Base-by-base conservation (phyloP, 106 monocot species). In the Iris macrosiphon region DNA sequence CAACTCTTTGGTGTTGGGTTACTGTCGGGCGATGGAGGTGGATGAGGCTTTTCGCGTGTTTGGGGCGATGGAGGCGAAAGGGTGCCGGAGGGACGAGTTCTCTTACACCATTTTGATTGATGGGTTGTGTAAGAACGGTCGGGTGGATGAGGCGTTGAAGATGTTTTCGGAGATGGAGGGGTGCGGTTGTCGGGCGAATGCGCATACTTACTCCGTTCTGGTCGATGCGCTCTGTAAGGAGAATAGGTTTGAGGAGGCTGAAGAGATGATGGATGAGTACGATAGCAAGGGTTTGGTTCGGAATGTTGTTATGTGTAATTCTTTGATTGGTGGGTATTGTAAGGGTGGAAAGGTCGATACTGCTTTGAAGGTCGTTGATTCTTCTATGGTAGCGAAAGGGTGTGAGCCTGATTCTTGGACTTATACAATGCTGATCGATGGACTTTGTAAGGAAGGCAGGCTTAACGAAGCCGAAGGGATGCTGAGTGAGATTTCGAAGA, bases 1-100 rank as follows among this genome's bases (percentile, higher is more conserved):
- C 40, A 88, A 79, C 16, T 72, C 79, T 43, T 48, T 88, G 20
- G 64, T 88, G 0, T 29, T 82, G 32, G 79, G 82, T 3, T 70
- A 61, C 34, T 88, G 88, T 52, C 49, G 60, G 51, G 46, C 14
- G 6, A 24, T 25, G 14, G 67, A 88, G 41, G 5, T 50, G 23
- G 38, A 62, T 9, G 49, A 31, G 38, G 62, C 62, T 25, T 49
- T 49, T 31, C 35, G 62, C 35, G 39, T 62, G 37, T 62, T 49
- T 25, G 5, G 23, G 38, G 18, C 39, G 38, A 62, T 62, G 62
- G 49, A 38, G 16, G 25, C 25, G 49, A 39, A 35, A 0, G 49
- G 49, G 21, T 49, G 62, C 22, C 7, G 6, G 27, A 49, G 49
- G 50, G 49, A 62, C 39, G 49, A 9, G 25, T 31, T 32, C 25